Conservation (phyloP, 2,329 filamentous ascomycete species). For the Claviceps digitariae region DNA sequence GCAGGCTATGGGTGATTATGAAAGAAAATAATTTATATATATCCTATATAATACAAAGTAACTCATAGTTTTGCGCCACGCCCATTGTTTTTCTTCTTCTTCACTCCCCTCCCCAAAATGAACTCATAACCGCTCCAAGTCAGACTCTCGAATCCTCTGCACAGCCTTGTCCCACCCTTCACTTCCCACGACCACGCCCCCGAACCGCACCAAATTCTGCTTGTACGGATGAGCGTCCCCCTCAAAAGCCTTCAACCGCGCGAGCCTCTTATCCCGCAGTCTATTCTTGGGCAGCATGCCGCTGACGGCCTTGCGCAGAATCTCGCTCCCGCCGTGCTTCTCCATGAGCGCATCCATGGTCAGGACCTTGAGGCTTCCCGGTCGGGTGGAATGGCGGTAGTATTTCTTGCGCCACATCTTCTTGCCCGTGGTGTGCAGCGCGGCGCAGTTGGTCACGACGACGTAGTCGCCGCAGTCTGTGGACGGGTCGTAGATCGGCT, state of each 20-base stretch:
- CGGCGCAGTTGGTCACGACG: constrained; percentile 78
- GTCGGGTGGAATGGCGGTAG: constrained; percentile 85
- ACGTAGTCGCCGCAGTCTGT: constrained; percentile 99
- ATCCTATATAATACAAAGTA: not conserved
- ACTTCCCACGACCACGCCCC: constrained; percentile 40
- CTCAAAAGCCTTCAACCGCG: constrained; percentile 88
- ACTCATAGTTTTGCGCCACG: not conserved
- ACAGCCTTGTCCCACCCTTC: constrained; percentile 40
- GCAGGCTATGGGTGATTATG: not conserved
- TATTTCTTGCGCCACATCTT: constrained; percentile 93
- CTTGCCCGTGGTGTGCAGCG: constrained; percentile 77
- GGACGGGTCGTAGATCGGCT: constrained; percentile 92
- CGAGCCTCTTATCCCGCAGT: constrained; percentile 74
- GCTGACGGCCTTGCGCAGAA: constrained; percentile 79
- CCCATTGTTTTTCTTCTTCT: not conserved
- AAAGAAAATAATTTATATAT: not conserved
- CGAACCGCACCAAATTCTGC: constrained; percentile 68
- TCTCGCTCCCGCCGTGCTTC: constrained; percentile 87
- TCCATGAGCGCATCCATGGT: constrained; percentile 92
- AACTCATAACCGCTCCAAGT: constrained; percentile 35
- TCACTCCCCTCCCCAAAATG: not conserved
- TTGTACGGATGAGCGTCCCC: constrained; percentile 85
- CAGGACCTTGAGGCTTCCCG: constrained; percentile 73
- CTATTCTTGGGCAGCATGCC: constrained; percentile 98
- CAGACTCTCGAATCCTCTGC: constrained; percentile 34